Conservation (phyloP, 2,329 filamentous ascomycete genomes). For the Nothophoma quercina region DNA sequence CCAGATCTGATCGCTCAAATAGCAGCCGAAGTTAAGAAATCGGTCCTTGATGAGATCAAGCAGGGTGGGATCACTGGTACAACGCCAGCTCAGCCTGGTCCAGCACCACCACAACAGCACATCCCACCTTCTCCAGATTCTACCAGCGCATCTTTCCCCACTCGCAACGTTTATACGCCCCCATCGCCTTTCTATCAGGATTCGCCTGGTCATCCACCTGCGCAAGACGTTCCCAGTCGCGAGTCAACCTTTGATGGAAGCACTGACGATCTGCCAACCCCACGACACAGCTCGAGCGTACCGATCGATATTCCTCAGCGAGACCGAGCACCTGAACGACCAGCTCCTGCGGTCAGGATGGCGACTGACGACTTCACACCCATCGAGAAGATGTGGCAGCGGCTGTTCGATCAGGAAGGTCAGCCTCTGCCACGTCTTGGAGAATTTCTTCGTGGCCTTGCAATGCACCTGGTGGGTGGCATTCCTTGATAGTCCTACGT, state of each 20-base stretch:
- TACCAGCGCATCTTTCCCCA: constrained; percentile 57
- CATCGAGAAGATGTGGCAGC: constrained; percentile 76
- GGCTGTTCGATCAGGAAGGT: constrained; percentile 73
- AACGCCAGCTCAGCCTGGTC: constrained; percentile 39
- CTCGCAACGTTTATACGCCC: constrained; percentile 61
- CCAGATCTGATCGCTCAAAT: constrained; percentile 69
- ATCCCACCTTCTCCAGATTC: constrained; percentile 54
- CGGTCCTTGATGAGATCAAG: constrained; percentile 57
- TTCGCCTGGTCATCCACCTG: constrained; percentile 39
- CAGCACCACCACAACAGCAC: constrained; percentile 46
- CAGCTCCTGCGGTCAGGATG: constrained; percentile 38
- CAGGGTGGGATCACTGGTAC: constrained; percentile 46
- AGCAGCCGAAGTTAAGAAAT: constrained; percentile 63
- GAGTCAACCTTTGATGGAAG: constrained; percentile 43
- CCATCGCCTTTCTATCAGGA: constrained; percentile 58
- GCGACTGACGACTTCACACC: constrained; percentile 49
- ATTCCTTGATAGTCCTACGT: background rate
- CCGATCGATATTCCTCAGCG: constrained; percentile 34
- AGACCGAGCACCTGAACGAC: constrained; percentile 35
- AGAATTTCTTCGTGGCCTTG: constrained; percentile 76
- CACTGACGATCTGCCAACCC: constrained; percentile 38
- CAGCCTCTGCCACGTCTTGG: constrained; percentile 72
- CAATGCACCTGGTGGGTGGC: constrained; percentile 71
- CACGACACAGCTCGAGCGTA: constrained; percentile 33
- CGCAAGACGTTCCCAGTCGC: constrained; percentile 45